Evolutionary conservation across 108 stramenopile genomes (phyloP), one percentile per base, ranked within the genome.

Genomic region (Nitzschia inconspicua): DNA sequence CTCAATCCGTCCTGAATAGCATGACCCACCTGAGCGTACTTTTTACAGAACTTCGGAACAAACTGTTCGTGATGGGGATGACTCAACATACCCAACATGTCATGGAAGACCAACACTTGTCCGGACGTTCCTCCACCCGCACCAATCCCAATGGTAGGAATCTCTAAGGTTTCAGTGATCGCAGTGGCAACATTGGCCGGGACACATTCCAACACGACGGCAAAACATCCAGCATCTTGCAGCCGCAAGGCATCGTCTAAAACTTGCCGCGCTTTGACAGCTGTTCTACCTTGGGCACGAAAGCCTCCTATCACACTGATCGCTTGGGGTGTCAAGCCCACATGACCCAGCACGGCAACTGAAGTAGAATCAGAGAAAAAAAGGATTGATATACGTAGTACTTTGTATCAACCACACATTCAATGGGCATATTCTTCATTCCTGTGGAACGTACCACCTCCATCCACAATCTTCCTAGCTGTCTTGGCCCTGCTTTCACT

Each of bases 81-180:
- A 34, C 79, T 79, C 55, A 85, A 68, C 94, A 98, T 95, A 18
- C 98, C 98, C 39, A 98, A 66, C 93, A 98, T 88, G 73, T 99
- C 98, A 64, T 98, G 97, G 67, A 89, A 98, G 4, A 99, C 98
- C n/a, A 99, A 58, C 11, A 94, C 93, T 58, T 95, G 93, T 6
- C 93, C 93, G 1, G 89, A 91, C 4, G 93, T 94, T 30, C 82
- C 74, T n/a, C 85, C 80, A 13, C 98, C 98, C 0, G 98, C 97
- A 35, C 98, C 98, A 35, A 99, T 99, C 29, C 98, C 98, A 68
- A 99, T 98, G 29, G 95, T 96, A 14, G 98, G 97, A 44, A 99
- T 95, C 61, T 97, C 95, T 34, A 99, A 65, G 14, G 93, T 86
- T 31, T 93, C 83, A 0, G 98, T 94, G 54, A 98, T 85, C 19